Base-by-base conservation (phyloP, 352 stramenopile species). In the Phytophthora pseudosyringae region DNA sequence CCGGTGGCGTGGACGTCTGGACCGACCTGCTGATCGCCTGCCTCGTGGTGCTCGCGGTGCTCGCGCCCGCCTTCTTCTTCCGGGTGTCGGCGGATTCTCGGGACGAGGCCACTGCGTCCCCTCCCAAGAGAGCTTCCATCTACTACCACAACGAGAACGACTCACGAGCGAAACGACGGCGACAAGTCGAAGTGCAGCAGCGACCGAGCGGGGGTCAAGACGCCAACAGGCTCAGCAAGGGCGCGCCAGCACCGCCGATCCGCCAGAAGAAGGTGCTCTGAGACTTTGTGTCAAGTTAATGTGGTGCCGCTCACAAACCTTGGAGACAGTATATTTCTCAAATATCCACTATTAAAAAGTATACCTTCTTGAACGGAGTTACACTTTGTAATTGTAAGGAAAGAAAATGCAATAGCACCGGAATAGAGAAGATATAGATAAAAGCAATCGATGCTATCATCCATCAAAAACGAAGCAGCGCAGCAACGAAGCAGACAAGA, bases 31-130 rank as follows among this genome's bases (percentile, higher is more conserved):
- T 83, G 13, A 67, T 93, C 28, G 83, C 80, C 21, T 82, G 78
- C 58, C 38, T 80, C 36, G 78, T 88, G 51, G 74, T 91, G 62
- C 77, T 90, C 59, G 71, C 90, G 51, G 77, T 93, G 50, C 72
- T 93, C 54, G 80, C 74, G 55, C 81, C 84, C 4, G 74, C 81
- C 9, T 79, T 78, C 67, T 71, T 86, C 35, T 93, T 91, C 73
- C 73, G 71, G 21, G 67, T 38, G 43, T 40, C 57, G 12, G 25
- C 25, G 21, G 38, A 56, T 5, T 10, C 39, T 21, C 21, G 21
- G 21, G 21, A 21, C 6, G 31, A 51, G 15, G 15, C 49, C 26
- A 31, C 15, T 9, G 45, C 28, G 36, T 45, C 58, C 4, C 15
- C 46, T 15, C 11, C 52, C n/a, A 26, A 50, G 26, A 54, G 26